Evolutionary conservation across 495 filamentous ascomycete genomes (phyloP), one percentile per base, ranked within the genome.

Genomic region (Oidiodendron maius): DNA sequence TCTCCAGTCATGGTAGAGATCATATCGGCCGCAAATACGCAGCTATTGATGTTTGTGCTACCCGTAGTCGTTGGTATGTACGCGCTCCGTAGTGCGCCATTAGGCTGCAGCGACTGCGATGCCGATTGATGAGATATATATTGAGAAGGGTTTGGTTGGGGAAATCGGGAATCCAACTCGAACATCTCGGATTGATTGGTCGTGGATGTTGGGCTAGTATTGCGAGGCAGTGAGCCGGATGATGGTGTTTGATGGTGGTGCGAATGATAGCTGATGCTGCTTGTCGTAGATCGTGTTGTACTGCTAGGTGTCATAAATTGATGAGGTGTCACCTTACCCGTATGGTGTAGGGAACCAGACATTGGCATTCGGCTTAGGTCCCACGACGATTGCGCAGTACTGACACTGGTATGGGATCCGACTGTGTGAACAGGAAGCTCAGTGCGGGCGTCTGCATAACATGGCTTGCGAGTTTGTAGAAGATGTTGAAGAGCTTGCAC

Each of bases 1-100:
- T n/a, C 47, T 25, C 52, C 55, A 20, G 55, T 43, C 55, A 61
- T 61, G 6, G 48, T 48, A 10, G 58, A 58, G 16, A 61, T 61
- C 37, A 61, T 61, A 38, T 61, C 55, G 2, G 58, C 48, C 12
- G 52, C 55, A 56, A 47, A 56, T 13, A 44, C 41, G 25, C 58
- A 61, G 32, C 44, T 56, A 22, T 58, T 55, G 16, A 53, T 41
- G 24, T 58, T 58, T 11, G 30, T 2, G 15, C n/a, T 34, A 30
- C 5, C 40, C 11, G 44, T 35, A 2, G 40, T 45, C 5, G 44
- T 23, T 9, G 55, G 51, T 26, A 51, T 54, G 40, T 53, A 58
- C n/a, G 48, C 44, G 15, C 51, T 25, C n/a, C 44, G 50, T n/a
- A 37, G 20, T 10, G 41, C 9, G 4, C 11, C 34, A 3, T 53